Conservation (phyloP, 116 monocot species). For the Phalaenopsis hybrid region DNA sequence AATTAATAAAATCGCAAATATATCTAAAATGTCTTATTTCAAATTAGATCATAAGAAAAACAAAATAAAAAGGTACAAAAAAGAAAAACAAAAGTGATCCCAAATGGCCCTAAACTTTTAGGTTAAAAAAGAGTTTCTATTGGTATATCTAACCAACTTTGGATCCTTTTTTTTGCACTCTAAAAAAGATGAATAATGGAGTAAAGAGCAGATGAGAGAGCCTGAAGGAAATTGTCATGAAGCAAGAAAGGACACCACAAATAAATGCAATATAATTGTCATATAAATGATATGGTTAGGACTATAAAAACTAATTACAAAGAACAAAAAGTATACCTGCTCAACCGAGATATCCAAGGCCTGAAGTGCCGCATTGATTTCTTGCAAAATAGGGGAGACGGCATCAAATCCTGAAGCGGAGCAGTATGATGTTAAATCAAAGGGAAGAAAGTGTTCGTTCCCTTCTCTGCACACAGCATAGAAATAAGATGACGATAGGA, state of each 20-base stretch:
- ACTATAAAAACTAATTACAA: background rate
- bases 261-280: background rate
- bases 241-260: background rate
- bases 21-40: no score
- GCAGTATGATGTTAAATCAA: slow-evolving; percentile 66
- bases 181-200: background rate
- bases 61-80: no score
- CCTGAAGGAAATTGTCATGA: background rate
- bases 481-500: background rate
- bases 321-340: slow-evolving; percentile 48
- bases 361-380: slow-evolving; percentile 54
- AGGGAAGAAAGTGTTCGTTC: slow-evolving; percentile 66
- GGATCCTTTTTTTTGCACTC: background rate
- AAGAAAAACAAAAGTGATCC: no score
- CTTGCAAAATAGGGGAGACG: slow-evolving; percentile 60
- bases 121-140: background rate
- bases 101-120: background rate
- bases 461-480: slow-evolving; percentile 51
- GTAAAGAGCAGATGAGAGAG: background rate
- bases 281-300: background rate
- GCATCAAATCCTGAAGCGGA: slow-evolving; percentile 74
- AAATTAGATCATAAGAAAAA: no score
- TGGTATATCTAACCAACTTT: background rate
- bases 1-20: no score
- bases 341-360: slow-evolving; percentile 66